Base-by-base conservation (phyloP, 306 rosid genomes). In the Vigna mungo region DNA sequence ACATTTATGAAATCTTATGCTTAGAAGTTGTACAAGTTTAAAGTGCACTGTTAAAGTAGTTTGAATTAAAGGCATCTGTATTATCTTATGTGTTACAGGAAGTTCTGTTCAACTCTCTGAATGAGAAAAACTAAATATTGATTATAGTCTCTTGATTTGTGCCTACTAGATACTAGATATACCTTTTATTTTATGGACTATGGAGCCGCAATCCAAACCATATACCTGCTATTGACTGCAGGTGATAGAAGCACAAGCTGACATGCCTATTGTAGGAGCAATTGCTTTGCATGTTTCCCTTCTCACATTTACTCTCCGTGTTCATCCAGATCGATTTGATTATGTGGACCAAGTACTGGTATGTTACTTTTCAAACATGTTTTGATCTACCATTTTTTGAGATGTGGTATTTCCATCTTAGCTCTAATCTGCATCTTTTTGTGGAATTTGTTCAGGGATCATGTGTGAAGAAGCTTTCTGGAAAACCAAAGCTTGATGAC, bases 321-420 rank as follows among this genome's bases (percentile, higher is more conserved):
- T 96, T 56, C 99, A 96, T 83, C 98, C 98, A 2, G 98, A 92
- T 75, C 91, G 98, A 59, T 95, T 96, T 69, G 97, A 96, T 82
- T 96, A 96, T 87, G 99, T 94, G 32, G 99, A 96, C 76, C 95
- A 86, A 86, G 97, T 96, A 46, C 86, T 96, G 99, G 98, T 96
- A 87, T 75, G 84, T 61, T 83, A 59, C 76, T 78, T 73, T 32
- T 73, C 44, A 20, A 78, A 66, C 44, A 73, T 46, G 77, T 74
- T 55, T 63, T 51, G 76, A 62, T 53, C 72, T 48, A 21, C 51
- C 70, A 12, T 32, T 61, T 68, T 67, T 23, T 56, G 69, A 13
- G 66, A 49, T 51, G 54, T 41, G 73, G 49, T 12, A 44, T 37
- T 85, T 71, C 63, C 60, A 59, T 80, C 56, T 52, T 59, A 58